These are phyloP conservation scores for slime mould (Dictyostelium discoideum) DNA, from an alignment of 78 protist genomes.

Conservation along the genomic window dicty_2.7 NC_007088.5:4309001-4309500, in stretches of 20 bases:
- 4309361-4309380: not conserved
- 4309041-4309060: not conserved
- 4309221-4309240: conserved; percentile 29
- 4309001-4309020: not conserved
- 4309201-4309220: not conserved
- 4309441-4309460: no score
- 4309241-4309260: conserved; percentile 55
- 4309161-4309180: not conserved
- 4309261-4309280: no score
- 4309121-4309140: not conserved
- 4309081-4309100: conserved; percentile 23
- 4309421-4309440: no score
- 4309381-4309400: not conserved
- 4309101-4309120: not conserved
- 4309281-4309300: no score
- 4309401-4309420: no score
- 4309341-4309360: conserved; percentile 37
- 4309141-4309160: not conserved
- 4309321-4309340: conserved; percentile 42
- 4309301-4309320: not conserved
- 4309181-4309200: not conserved
- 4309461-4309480: no score
- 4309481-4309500: no score
- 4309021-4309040: conserved; percentile 15
- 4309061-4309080: not conserved